These are phyloP conservation scores for Hymenoscyphus repandus DNA, from an alignment of 2,329 filamentous ascomycete genomes.

Conservation along the genomic window DNA sequence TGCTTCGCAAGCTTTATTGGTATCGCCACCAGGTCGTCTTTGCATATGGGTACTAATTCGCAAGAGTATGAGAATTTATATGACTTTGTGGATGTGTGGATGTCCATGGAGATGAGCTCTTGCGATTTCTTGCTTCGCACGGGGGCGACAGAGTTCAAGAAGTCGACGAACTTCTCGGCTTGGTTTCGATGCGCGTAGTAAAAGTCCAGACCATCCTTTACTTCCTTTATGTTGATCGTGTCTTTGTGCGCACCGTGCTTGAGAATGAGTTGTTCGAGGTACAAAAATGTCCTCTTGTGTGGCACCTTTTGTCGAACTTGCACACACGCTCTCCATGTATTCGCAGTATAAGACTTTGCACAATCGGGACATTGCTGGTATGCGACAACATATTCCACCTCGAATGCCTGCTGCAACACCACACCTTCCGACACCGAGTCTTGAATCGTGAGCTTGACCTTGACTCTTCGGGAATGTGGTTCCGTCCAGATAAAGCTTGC, in stretches of 20 bases:
- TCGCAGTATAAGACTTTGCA: constrained; percentile 91
- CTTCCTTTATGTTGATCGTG: constrained; percentile 97
- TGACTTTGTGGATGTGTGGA: constrained; percentile 82
- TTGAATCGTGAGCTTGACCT: constrained; percentile 94
- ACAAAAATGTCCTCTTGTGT: constrained; percentile 83
- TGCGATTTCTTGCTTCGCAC: constrained; percentile 78
- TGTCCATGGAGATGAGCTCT: constrained; percentile 88
- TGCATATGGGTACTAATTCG: constrained; percentile 90
- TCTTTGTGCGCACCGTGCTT: constrained; percentile 90
- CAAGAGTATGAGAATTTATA: constrained; percentile 94
- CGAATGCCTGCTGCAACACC: constrained; percentile 85
- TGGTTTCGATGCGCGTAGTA: constrained; percentile 88
- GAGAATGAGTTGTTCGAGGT: constrained; percentile 88
- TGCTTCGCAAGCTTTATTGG: constrained; percentile 85
- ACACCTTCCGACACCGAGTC: constrained; percentile 58
- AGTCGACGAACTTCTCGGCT: constrained; percentile 88
- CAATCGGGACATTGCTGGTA: constrained; percentile 94
- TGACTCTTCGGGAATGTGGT: constrained; percentile 86
- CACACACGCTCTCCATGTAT: constrained; percentile 89
- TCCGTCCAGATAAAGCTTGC: constrained; percentile 98
- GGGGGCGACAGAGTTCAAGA: constrained; percentile 76
- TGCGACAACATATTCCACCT: constrained; percentile 86
- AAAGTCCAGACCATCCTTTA: constrained; percentile 93
- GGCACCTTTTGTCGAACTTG: constrained; percentile 96
- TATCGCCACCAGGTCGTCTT: constrained; percentile 92